These are phyloP conservation scores for Telfairia occidentalis DNA, from an alignment of 331 rosid species.

Conservation along the genomic window DNA sequence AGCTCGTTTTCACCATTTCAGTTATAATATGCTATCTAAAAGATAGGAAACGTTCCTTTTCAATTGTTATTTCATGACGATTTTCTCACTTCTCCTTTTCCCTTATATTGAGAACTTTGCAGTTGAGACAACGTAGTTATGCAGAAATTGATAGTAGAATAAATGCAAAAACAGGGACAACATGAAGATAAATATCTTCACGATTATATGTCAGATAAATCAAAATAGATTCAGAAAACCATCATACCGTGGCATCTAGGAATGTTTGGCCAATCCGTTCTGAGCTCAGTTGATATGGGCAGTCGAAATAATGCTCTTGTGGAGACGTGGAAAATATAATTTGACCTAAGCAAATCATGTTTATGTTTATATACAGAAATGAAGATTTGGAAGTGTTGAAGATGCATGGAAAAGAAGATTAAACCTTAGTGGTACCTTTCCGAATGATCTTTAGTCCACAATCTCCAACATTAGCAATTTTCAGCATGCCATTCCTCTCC, in stretches of 20 bases:
- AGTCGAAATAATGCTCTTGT: conserved; percentile 90
- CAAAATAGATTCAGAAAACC: background rate
- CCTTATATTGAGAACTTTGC: background rate
- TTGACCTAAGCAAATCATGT: conserved; percentile 26
- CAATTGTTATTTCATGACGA: background rate
- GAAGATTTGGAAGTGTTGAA: background rate
- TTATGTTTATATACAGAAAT: background rate
- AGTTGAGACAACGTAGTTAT: background rate
- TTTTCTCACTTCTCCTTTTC: background rate
- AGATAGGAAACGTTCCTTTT: background rate
- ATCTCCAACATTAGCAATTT: conserved; percentile 89
- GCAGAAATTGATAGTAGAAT: background rate
- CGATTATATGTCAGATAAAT: background rate
- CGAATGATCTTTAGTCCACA: conserved; percentile 74
- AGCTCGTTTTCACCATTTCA: background rate
- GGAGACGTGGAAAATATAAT: conserved; percentile 61
- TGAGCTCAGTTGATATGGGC: conserved; percentile 86
- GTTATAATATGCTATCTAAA: background rate
- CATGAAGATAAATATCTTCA: background rate
- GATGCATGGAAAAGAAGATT: background rate
- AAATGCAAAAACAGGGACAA: background rate
- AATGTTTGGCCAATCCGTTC: conserved; percentile 70
- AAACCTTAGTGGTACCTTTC: conserved; percentile 24
- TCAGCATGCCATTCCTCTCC: conserved; percentile 71
- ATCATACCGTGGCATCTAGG: conserved; percentile 67